Base-by-base conservation (phyloP, 257 asterid species). In the Eucommia ulmoides region DNA sequence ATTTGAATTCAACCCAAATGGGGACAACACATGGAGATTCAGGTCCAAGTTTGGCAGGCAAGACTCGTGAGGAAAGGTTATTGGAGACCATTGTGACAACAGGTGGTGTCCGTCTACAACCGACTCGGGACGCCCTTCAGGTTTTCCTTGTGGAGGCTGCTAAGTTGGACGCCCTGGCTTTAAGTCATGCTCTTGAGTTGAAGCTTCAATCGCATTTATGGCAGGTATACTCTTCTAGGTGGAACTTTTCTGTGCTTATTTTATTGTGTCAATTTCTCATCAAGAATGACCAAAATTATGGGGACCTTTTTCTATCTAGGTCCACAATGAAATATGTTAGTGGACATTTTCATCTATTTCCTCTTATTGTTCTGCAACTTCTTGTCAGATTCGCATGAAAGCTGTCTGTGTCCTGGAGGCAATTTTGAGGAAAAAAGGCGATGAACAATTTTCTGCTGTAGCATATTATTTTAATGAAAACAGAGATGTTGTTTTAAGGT, bases 31-130 rank as follows among this genome's bases (percentile, higher is more conserved):
- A 65, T 54, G 78, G 60, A 20, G 71, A 59, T 58, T 63, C 81
- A 16, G 66, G 55, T 53, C 57, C 72, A 42, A 61, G 70, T 55
- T 65, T 76, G 50, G 85, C 62, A 57, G 16, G 44, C 11, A 89
- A 81, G 70, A 76, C 80, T 60, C 92, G 84, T 18, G 98, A 89
- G 58, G 88, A 85, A 71, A 85, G 74, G 74, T 63, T 85, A 64
- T 55, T 89, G 52, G 98, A 89, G 69, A 78, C 94, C 53, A 66
- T 85, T 61, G 96, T 84, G 59, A 80, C 98, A 22, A 71, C 93
- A 53, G 87, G 93, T 66, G 98, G 98, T 61, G 93, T 89, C 59
- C 94, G 98, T 51, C 52, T 85, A 60, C 98, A 89, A 74, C 98
- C 98, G 47, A 78, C 96, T 21, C 82, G 98, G 50, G 98, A 89